These are phyloP conservation scores for Ceratonia siliqua DNA, from an alignment of 306 rosid genomes.

Conservation along the genomic window DNA sequence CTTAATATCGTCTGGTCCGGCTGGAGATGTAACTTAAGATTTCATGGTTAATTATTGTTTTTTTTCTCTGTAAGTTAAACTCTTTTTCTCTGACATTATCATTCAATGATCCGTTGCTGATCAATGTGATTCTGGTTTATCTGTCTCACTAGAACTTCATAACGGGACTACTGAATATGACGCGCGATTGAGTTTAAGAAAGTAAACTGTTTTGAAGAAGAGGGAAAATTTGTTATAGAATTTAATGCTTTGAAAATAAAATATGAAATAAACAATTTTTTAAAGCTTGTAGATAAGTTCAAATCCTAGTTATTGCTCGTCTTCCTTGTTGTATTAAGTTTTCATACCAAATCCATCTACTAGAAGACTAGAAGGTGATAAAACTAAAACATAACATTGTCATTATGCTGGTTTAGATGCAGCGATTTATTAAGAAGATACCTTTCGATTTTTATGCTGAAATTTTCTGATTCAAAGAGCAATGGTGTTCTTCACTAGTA, in stretches of 20 bases:
- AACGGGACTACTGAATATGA: background rate
- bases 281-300: background rate
- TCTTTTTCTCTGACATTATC: background rate
- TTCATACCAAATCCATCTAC: background rate
- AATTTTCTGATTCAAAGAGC: background rate
- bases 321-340: background rate
- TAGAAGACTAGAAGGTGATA: background rate
- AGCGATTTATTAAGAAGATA: background rate
- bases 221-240: background rate
- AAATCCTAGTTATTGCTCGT: background rate
- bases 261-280: background rate
- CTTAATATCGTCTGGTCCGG: background rate
- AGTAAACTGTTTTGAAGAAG: background rate
- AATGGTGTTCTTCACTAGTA: background rate
- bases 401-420: background rate
- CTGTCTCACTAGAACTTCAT: background rate
- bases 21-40: background rate
- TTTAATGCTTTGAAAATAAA: conserved; percentile 19
- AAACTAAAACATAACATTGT: background rate
- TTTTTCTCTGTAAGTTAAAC: background rate
- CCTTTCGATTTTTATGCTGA: background rate
- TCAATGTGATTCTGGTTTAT: background rate
- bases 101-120: background rate
- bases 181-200: background rate
- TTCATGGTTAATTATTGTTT: background rate